Evolutionary conservation across 371 early-diverging fungal species (phyloP).

Genomic region (Coemansia sp.): DNA sequence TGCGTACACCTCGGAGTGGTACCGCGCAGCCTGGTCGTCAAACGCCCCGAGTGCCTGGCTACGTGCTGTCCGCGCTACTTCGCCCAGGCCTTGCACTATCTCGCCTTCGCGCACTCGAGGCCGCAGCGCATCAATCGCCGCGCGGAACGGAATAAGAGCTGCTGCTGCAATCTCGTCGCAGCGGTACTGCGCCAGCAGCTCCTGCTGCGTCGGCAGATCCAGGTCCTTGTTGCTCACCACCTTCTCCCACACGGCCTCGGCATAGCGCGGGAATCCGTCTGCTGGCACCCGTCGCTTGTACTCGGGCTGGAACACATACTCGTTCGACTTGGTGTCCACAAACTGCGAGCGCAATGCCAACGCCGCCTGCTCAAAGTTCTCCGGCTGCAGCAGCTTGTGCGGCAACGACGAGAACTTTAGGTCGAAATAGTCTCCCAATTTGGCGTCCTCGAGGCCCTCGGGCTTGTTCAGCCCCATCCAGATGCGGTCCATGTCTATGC

Average conservation of each 20-base stretch:
- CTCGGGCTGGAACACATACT: slow-evolving; percentile 81
- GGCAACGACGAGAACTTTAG: slow-evolving; percentile 88
- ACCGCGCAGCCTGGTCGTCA: slow-evolving; percentile 87
- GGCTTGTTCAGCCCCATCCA: slow-evolving; percentile 91
- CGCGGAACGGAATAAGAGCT: slow-evolving; percentile 70
- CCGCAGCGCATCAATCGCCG: slow-evolving; percentile 61
- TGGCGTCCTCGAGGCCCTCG: slow-evolving; percentile 72
- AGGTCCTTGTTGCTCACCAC: slow-evolving; percentile 91
- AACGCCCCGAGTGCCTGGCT: slow-evolving; percentile 67
- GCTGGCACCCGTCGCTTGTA: slow-evolving; percentile 93
- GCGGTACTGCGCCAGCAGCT: slow-evolving; percentile 94
- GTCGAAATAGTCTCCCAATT: slow-evolving; percentile 88
- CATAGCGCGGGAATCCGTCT: slow-evolving; percentile 91
- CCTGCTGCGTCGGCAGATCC: slow-evolving; percentile 97
- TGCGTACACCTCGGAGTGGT: slow-evolving; percentile 84
- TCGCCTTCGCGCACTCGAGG: slow-evolving; percentile 69
- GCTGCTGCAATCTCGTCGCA: slow-evolving; percentile 94
- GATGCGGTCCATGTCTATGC: slow-evolving; percentile 80
- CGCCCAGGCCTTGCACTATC: slow-evolving; percentile 75
- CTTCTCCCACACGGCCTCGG: slow-evolving; percentile 88
- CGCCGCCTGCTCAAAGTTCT: slow-evolving; percentile 77
- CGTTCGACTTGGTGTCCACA: slow-evolving; percentile 61
- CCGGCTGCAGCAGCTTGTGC: slow-evolving; percentile 84
- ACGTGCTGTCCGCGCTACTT: slow-evolving; percentile 61
- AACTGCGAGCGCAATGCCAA: slow-evolving; percentile 74